Evolutionary conservation across 164 flowering plant genomes (phyloP), one percentile per base, ranked within the genome.

Genomic region (Magnolia changhungtana): DNA sequence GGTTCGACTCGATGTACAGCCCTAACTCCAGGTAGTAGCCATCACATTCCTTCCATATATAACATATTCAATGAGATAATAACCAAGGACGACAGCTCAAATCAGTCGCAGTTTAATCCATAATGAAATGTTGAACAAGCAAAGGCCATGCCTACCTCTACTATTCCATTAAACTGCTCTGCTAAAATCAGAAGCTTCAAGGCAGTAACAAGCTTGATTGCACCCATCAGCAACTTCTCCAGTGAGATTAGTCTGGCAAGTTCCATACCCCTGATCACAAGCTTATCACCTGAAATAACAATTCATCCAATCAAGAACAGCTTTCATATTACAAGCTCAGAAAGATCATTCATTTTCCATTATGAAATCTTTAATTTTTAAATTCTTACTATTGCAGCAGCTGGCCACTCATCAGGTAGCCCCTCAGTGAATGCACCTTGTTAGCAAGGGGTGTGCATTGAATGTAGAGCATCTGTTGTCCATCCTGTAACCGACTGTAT

Each of bases 121-220:
- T 37, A 37, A 37, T 6, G 6, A 37, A 37, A 0, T 37, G 45
- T 6, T 37, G 6, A 37, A 37, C 0, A 37, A 37, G 27, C 1
- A 1, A 24, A 24, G 18, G 14, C 11, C 61, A 55, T 37, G 45
- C 61, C 67, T 76, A 96, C 99, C 93, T 93, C 99, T 76, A 93
- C 83, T 69, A 94, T 88, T 81, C 67, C 77, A 80, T 81, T 91
- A 85, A 96, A 94, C 16, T 93, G 83, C 76, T 94, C 98, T 4
- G 98, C 98, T 83, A 96, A 83, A 80, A 85, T 87, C 27, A 98
- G 98, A 78, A 90, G 97, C 86, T 94, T 96, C 79, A 90, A 71
- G 67, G 88, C 86, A 61, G 98, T 91, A 31, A 89, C 99, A 74
- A 96, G 95, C 84, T 90, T 93, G 78, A 96, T 92, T 49, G 99